Conservation (phyloP, 345 rosid species). For the Eutrema japonicum region DNA sequence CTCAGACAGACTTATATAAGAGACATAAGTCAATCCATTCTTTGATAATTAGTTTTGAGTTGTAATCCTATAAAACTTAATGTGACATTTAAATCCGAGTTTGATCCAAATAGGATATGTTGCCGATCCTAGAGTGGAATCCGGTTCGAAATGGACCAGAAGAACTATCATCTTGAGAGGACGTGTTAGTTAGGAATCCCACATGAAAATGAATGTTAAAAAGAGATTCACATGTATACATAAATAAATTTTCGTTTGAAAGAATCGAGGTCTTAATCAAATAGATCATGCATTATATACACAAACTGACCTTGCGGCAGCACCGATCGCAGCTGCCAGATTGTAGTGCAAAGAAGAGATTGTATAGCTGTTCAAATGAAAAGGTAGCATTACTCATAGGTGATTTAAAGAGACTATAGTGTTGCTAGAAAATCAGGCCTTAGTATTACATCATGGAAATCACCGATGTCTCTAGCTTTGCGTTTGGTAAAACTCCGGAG, state of each 20-base stretch:
- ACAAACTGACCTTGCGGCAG: slow-evolving; percentile 31
- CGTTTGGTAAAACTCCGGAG: slow-evolving; percentile 56
- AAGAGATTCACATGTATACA: not conserved
- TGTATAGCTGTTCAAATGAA: not conserved
- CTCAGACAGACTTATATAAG: not conserved
- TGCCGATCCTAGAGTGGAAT: not conserved
- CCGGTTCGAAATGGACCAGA: not conserved
- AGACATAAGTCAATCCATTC: not conserved
- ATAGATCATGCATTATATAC: not conserved
- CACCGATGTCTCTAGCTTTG: slow-evolving; percentile 57
- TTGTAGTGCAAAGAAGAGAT: slow-evolving; percentile 29
- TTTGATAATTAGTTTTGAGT: not conserved
- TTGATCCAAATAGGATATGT: not conserved
- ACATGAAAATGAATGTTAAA: not conserved
- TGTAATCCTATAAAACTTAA: not conserved
- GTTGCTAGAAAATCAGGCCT: not conserved
- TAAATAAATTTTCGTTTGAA: too few species aligned
- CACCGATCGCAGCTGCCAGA: slow-evolving; percentile 19
- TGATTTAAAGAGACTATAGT: not conserved
- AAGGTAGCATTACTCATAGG: not conserved
- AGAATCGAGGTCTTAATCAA: not conserved
- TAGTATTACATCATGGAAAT: slow-evolving; percentile 50
- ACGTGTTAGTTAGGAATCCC: too few species aligned
- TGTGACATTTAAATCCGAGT: not conserved
- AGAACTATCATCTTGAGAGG: not conserved